Evolutionary conservation across 78 protist species (phyloP).

Genomic region (Polysphondylium violaceum): DNA sequence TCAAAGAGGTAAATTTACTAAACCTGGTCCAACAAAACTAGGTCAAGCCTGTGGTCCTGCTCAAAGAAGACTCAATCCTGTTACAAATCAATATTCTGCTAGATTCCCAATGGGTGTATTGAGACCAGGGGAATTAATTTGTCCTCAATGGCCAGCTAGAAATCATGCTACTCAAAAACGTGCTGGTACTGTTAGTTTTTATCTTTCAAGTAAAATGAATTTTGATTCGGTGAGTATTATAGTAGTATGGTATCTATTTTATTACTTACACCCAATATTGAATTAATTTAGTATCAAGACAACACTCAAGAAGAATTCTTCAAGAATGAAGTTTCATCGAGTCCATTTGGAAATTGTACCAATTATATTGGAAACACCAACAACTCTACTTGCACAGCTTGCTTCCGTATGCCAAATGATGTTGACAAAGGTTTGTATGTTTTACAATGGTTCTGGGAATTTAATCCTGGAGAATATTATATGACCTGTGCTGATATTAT

Average conservation of each 20-base stretch:
- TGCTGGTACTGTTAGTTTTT: conserved; percentile 65
- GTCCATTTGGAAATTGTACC: conserved; percentile 71
- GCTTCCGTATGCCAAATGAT: conserved; percentile 23
- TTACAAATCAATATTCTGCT: conserved; percentile 2
- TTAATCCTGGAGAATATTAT: conserved; percentile 68
- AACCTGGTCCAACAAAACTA: conserved; percentile 45
- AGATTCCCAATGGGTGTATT: conserved; percentile 67
- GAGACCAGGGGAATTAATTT: conserved; percentile 25
- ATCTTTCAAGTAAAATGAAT: conserved; percentile 23
- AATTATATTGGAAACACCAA: conserved; percentile 56
- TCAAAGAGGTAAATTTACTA: conserved; percentile 64
- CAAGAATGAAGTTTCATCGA: conserved; percentile 16
- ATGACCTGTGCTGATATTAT: conserved; percentile 72
- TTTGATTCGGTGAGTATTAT: background rate
- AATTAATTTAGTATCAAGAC: background rate
- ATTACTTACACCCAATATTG: background rate
- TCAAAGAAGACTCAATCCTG: conserved; percentile 7
- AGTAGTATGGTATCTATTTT: background rate
- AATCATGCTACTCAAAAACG: conserved; percentile 60
- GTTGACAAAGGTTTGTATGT: conserved; percentile 35
- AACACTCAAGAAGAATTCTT: conserved; percentile 50
- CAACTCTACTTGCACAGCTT: conserved; percentile 65
- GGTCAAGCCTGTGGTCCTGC: conserved; percentile 75
- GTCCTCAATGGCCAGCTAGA: conserved; percentile 81
- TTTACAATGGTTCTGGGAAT: conserved; percentile 76